These are phyloP conservation scores for Globisporangium emineosum DNA, from an alignment of 352 stramenopile genomes.

Conservation along the genomic window DNA sequence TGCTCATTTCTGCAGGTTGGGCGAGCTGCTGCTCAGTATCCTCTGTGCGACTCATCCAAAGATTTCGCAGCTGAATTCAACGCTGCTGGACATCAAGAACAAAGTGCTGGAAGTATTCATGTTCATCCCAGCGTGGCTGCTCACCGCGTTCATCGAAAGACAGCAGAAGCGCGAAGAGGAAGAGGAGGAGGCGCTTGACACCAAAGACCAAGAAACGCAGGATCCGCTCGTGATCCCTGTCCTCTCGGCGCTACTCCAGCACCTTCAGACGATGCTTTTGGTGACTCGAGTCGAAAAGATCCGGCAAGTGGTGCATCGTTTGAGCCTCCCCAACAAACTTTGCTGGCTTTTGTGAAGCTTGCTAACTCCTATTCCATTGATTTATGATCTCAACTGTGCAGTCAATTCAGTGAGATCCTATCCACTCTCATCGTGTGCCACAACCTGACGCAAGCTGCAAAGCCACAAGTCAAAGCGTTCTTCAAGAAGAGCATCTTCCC, in stretches of 20 bases:
- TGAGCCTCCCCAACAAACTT: background rate
- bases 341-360: background rate
- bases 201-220: background rate
- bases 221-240: background rate
- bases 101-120: slow-evolving; percentile 63
- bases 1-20: slow-evolving; percentile 25
- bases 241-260: slow-evolving; percentile 33
- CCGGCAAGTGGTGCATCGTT: slow-evolving; percentile 20
- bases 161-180: slow-evolving; percentile 26
- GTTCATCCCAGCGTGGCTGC: slow-evolving; percentile 39
- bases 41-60: slow-evolving; percentile 26
- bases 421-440: slow-evolving; percentile 64
- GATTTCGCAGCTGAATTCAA: slow-evolving; percentile 27
- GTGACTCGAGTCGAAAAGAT: slow-evolving; percentile 60
- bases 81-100: slow-evolving; percentile 57
- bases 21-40: slow-evolving; percentile 43
- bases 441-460: slow-evolving; percentile 42
- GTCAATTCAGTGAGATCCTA: slow-evolving; percentile 42
- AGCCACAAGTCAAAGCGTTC: slow-evolving; percentile 26
- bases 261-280: slow-evolving; percentile 57
- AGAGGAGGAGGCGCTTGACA: background rate
- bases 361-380: background rate
- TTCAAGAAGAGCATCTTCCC: slow-evolving; percentile 45
- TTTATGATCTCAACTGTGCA: slow-evolving; percentile 11
- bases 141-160: slow-evolving; percentile 36